Conservation (phyloP, 768 basidiomycete genomes). For the Phanerochaete sordida region DNA sequence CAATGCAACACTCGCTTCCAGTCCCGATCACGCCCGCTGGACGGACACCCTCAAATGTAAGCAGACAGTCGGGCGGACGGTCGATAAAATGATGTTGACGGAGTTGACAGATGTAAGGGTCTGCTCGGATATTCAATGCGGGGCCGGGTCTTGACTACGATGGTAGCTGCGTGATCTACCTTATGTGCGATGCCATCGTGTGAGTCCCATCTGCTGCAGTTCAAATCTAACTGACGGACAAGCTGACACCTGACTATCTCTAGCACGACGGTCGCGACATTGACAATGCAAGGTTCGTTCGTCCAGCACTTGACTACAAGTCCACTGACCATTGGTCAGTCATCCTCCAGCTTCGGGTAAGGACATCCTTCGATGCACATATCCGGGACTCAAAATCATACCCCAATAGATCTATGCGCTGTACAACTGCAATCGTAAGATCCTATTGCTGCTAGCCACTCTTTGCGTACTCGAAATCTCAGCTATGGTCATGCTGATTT, state of each 20-base stretch:
- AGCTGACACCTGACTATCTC: no score
- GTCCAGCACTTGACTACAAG: no score
- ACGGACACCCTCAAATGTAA: slow-evolving; percentile 3
- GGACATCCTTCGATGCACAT: not conserved
- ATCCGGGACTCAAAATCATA: not conserved
- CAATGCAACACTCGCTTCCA: not conserved
- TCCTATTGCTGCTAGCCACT: slow-evolving; percentile 4
- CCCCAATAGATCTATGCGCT: slow-evolving; percentile 12
- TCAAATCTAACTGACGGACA: no score
- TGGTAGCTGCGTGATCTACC: slow-evolving; percentile 9
- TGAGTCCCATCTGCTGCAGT: not conserved
- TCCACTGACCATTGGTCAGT: not conserved
- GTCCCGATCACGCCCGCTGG: slow-evolving; percentile 8
- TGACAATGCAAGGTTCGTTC: slow-evolving; percentile 1
- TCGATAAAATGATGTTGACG: no score
- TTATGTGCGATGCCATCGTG: slow-evolving; percentile 11
- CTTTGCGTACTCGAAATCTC: slow-evolving; percentile 6
- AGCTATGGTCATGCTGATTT: slow-evolving; percentile 11
- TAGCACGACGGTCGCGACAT: not conserved
- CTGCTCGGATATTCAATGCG: no score
- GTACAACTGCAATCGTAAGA: slow-evolving; percentile 8
- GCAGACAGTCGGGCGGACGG: not conserved
- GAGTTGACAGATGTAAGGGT: no score
- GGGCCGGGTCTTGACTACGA: no score
- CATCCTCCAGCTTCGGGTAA: slow-evolving; percentile 14